Base-by-base conservation (phyloP, 148 eudicot genomes). In the Heliosperma pusillum region DNA sequence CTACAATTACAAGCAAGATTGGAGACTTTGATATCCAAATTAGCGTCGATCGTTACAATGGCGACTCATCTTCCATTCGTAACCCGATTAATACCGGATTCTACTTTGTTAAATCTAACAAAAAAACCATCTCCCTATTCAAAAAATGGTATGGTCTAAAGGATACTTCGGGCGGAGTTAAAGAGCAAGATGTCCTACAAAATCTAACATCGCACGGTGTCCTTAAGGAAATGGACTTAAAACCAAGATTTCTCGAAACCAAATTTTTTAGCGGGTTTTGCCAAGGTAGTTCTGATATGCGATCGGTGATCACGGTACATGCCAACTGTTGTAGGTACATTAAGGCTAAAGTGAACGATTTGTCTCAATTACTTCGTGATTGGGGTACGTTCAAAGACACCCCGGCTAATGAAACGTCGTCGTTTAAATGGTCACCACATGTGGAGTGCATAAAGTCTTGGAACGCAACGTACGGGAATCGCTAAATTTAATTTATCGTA, bases 51-150 rank as follows among this genome's bases (percentile, higher is more conserved):
- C 0, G 0, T 0, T 83, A 79, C 78, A 78, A 81, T n/a, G 89
- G 97, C 53, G 50, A 87, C 24, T 55, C 83, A 27, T 62, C 45
- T 4, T 85, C 89, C 0, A 36, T 17, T 16, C 15, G 5, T 3
- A 88, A 89, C 79, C 83, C 58, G 2, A 82, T 91, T 71, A 93
- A 93, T 85, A 91, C 93, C 1, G 98, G 97, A 0, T 93, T 93
- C 75, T 91, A 93, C 84, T 80, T 80, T 62, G 83, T 91, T 17
- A 79, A 78, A 69, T 91, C 98, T 2, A 93, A 83, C 85, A 81
- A 82, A 55, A 83, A 80, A 22, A 91, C 97, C 50, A 82, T 88
- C 4, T 36, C 87, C 0, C 45, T 89, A 27, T 91, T 88, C 74
- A 65, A 89, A 6, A 75, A 74, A 27, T 93, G 97, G 97, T 89